Base-by-base conservation (phyloP, 495 filamentous ascomycete species). In the Cairneyella variabilis region DNA sequence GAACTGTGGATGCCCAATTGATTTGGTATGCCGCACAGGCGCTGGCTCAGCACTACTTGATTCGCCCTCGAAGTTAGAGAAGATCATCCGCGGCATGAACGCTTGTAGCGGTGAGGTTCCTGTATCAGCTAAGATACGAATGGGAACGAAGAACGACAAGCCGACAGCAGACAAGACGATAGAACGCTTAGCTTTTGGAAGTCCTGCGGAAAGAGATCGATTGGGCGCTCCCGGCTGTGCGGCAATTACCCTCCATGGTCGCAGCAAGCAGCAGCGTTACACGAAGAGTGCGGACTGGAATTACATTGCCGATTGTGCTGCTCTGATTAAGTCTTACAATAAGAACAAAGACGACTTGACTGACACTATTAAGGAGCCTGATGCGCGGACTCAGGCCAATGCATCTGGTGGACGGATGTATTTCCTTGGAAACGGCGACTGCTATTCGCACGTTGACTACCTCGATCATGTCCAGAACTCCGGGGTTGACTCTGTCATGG, bases 1-100 rank as follows among this genome's bases (percentile, higher is more conserved):
- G 53, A 98, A 98, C 71, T 96, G 92, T 61, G 93, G 93, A 26
- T 98, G 93, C 63, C 93, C 93, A 14, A 96, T 98, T 62, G 92
- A 98, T 57, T 77, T 96, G 49, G 83, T 98, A 37, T 96, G 80
- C 73, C 79, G 87, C 34, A 76, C 85, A 32, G 93, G 93, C 38
- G 88, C 89, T 18, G 93, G 93, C 2, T 96, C 92, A n/a, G 91
- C 88, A n/a, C 80, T 98, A 1, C 80, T 98, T 12, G 93, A 97
- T 54, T 74, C 81, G 34, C 85, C 78, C 36, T 78, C 79, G 23
- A 96, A 95, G 66, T 68, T 98, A 34, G 88, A 96, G 61, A 90
- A 90, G 68, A 97, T 96, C 60, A 75, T 97, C 48, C 76, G 90
- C 23, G 93, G 92, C 59, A 97, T 98, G 93, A 97, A 95, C 59